phyloP scores from a whole-genome alignment of 78 protist species.

The Speleostelium caveatum region DNA sequence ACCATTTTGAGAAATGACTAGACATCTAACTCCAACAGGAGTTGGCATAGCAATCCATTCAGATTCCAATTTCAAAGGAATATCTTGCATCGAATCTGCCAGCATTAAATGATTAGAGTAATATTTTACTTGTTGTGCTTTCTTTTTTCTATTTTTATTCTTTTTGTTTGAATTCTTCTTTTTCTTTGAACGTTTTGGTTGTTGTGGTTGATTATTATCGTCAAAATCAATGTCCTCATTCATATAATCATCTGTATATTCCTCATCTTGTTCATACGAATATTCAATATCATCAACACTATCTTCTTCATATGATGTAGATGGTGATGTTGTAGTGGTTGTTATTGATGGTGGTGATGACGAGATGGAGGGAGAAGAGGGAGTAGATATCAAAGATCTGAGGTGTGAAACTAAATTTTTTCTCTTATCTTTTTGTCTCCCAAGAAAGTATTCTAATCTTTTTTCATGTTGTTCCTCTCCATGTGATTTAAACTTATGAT shows the following conservation, averaged over 20 bases:
- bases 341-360: neutral
- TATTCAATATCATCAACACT: neutral
- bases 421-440: conserved; percentile 54
- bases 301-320: neutral
- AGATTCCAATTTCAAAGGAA: conserved; percentile 17
- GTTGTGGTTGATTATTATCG: neutral
- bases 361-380: no score
- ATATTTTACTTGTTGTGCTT: neutral
- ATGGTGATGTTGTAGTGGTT: neutral
- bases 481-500: neutral
- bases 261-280: neutral
- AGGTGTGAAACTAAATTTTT: conserved; percentile 47
- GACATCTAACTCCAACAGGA: conserved; percentile 55
- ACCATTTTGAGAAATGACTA: conserved; percentile 41
- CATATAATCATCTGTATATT: neutral
- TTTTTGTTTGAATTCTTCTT: conserved; percentile 5
- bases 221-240: neutral
- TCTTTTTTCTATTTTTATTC: neutral
- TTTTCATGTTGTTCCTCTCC: conserved; percentile 13
- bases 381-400: conserved; percentile 2
- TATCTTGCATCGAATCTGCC: conserved; percentile 49
- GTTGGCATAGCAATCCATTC: conserved; percentile 60
- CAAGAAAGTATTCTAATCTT: conserved; percentile 40
- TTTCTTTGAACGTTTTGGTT: conserved; percentile 20
- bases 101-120: conserved; percentile 66